These are phyloP conservation scores for Fusarium verticillioides DNA, from an alignment of 2,329 filamentous ascomycete species.

Conservation along the genomic window DNA sequence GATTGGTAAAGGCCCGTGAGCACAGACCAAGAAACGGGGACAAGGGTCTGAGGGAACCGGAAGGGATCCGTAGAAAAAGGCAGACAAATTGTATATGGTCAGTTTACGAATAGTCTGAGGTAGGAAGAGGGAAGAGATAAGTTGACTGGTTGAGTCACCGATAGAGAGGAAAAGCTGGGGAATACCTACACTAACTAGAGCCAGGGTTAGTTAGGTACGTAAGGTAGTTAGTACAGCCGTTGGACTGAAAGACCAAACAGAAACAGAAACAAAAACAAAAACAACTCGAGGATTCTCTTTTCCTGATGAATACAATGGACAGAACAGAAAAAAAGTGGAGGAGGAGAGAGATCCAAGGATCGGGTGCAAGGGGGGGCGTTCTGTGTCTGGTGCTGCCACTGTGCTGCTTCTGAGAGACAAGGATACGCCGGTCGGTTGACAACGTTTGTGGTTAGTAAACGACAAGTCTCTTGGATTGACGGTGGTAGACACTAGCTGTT, in stretches of 20 bases:
- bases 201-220: neutral
- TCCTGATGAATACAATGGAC: neutral
- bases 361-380: conserved; percentile 7
- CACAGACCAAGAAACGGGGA: conserved; percentile 24
- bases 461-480: conserved; percentile 20
- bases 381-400: neutral
- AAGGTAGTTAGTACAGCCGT: neutral
- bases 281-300: neutral
- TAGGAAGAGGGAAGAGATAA: neutral
- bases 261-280: neutral
- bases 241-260: conserved; percentile 3
- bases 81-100: neutral
- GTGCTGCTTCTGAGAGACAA: conserved; percentile 3
- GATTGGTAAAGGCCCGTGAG: conserved; percentile 37
- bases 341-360: conserved; percentile 25
- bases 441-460: conserved; percentile 42
- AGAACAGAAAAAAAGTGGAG: conserved; percentile 31
- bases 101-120: conserved; percentile 5
- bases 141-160: neutral
- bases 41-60: conserved; percentile 18
- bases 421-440: conserved; percentile 35
- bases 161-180: neutral
- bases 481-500: conserved; percentile 31
- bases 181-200: neutral
- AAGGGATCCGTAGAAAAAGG: neutral